A percentile compares a stretch with the other conserved stretches of the same genome.
phyloP scores from a whole-genome alignment of 1,284 basidiomycete species.

The Caloboletus firmus region DNA sequence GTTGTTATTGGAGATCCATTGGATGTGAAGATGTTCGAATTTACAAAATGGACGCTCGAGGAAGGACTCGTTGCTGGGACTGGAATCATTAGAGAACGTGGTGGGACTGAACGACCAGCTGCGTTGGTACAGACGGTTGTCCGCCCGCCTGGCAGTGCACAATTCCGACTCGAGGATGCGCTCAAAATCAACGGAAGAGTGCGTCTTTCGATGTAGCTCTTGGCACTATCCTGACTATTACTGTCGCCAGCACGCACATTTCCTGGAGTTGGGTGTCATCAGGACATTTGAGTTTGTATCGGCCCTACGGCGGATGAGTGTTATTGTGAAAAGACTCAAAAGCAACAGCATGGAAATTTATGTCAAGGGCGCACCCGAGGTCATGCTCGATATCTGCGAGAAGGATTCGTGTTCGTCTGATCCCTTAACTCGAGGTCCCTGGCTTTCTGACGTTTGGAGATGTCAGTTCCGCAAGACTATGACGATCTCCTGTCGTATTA shows the following conservation, averaged over 20 bases:
- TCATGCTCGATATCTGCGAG: slow-evolving; percentile 95
- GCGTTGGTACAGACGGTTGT: slow-evolving; percentile 97
- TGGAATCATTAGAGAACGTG: slow-evolving; percentile 66
- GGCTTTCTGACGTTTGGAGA: slow-evolving; percentile 7
- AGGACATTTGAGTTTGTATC: slow-evolving; percentile 98
- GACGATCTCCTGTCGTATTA: slow-evolving; percentile 97
- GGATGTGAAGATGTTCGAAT: slow-evolving; percentile 97
- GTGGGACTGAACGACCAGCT: slow-evolving; percentile 71
- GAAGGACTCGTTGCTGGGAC: slow-evolving; percentile 78
- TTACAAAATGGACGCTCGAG: slow-evolving; percentile 95
- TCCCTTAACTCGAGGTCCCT: background rate
- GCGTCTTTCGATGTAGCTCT: slow-evolving; percentile 17
- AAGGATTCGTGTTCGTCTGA: slow-evolving; percentile 73
- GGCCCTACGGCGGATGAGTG: slow-evolving; percentile 92
- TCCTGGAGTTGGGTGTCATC: slow-evolving; percentile 95
- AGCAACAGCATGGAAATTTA: slow-evolving; percentile 96
- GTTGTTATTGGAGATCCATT: slow-evolving; percentile 93
- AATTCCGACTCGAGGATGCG: slow-evolving; percentile 91
- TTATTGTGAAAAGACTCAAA: slow-evolving; percentile 94
- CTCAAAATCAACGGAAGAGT: slow-evolving; percentile 80
- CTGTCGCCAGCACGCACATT: slow-evolving; percentile 78
- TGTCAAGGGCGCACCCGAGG: slow-evolving; percentile 98
- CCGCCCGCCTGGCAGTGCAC: slow-evolving; percentile 87
- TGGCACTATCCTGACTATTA: slow-evolving; percentile 5
- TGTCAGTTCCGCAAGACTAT: slow-evolving; percentile 90